Base-by-base conservation (phyloP, 2,329 filamentous ascomycete species). In the Pseudogymnoascus sp. region DNA sequence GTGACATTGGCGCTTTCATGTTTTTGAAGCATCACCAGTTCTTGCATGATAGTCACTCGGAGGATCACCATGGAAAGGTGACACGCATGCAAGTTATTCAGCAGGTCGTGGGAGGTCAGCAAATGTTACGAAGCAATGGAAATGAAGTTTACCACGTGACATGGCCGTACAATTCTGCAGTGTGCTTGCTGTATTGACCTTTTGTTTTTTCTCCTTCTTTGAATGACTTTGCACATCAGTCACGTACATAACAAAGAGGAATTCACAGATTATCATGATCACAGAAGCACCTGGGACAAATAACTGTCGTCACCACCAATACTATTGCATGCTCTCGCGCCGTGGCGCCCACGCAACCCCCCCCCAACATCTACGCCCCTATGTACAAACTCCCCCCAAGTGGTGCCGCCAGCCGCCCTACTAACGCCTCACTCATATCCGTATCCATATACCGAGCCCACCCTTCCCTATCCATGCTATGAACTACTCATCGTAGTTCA, bases 381-480 rank as follows among this genome's bases (percentile, higher is more conserved):
- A 52, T 52, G 26, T 52, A 52, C 45, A 52, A 52, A 12, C 45
- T 13, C n/a, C 39, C 45, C 41, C 45, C 45, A 52, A 52, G 45
- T 30, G 41, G n/a, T 28, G n/a, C 41, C 41, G 23, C 41, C 41
- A 52, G 41, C 41, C 41, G n/a, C 41, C 23, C 9, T 52, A 28
- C 41, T 30, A 52, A 52, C 41, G 41, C 41, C 41, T 52, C 41
- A 52, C 41, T 52, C 41, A 52, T 30, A 52, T 52, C 41, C 41
- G 41, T 52, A 52, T 52, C 23, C 23, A 52, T 52, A 52, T 52
- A 52, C 23, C 41, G 5, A 2, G 13, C 21, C 8, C 23, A n/a
- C 23, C 23, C 23, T n/a, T 28, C 41, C 45, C n/a, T 52, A 52
- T 52, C 45, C 45, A 52, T 52, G 45, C 23, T 52, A 52, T 52